A percentile compares a stretch with the other conserved stretches of the same genome.
Conservation (phyloP, 2,329 filamentous ascomycete species). For the Diplodia sapinea region DNA sequence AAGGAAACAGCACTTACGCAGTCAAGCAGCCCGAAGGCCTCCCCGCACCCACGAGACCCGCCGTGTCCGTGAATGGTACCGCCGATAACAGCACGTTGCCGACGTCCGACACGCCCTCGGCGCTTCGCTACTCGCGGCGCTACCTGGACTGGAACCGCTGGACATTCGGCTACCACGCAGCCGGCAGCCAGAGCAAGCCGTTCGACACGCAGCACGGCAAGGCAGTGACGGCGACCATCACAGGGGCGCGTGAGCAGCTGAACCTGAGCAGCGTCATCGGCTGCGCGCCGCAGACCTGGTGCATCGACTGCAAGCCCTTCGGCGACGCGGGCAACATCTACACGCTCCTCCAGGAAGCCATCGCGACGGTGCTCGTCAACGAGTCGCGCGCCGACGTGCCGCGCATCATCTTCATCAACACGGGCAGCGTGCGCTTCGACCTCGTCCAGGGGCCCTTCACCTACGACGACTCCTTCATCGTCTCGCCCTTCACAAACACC, state of each 20-base stretch:
- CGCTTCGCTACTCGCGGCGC: slow-evolving; percentile 59
- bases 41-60: slow-evolving; percentile 51
- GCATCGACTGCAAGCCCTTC: slow-evolving; percentile 62
- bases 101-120: slow-evolving; percentile 41
- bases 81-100: slow-evolving; percentile 43
- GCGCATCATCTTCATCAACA: slow-evolving; percentile 66
- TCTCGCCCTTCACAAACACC: slow-evolving; percentile 60
- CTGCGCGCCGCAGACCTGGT: slow-evolving; percentile 66
- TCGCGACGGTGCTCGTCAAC: slow-evolving; percentile 61
- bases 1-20: slow-evolving; percentile 48
- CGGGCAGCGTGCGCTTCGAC: slow-evolving; percentile 66
- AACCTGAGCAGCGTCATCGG: slow-evolving; percentile 64
- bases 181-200: slow-evolving; percentile 51
- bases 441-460: slow-evolving; percentile 68
- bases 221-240: slow-evolving; percentile 58
- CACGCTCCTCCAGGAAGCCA: slow-evolving; percentile 58
- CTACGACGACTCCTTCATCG: slow-evolving; percentile 59
- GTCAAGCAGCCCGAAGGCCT: slow-evolving; percentile 48
- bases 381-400: slow-evolving; percentile 56
- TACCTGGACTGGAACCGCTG: slow-evolving; percentile 72
- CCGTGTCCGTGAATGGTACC: slow-evolving; percentile 36
- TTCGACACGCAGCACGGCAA: slow-evolving; percentile 60
- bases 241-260: slow-evolving; percentile 57
- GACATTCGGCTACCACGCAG: slow-evolving; percentile 69
- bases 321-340: slow-evolving; percentile 61